Base-by-base conservation (phyloP, 768 basidiomycete species). In the Kwoniella sp. region DNA sequence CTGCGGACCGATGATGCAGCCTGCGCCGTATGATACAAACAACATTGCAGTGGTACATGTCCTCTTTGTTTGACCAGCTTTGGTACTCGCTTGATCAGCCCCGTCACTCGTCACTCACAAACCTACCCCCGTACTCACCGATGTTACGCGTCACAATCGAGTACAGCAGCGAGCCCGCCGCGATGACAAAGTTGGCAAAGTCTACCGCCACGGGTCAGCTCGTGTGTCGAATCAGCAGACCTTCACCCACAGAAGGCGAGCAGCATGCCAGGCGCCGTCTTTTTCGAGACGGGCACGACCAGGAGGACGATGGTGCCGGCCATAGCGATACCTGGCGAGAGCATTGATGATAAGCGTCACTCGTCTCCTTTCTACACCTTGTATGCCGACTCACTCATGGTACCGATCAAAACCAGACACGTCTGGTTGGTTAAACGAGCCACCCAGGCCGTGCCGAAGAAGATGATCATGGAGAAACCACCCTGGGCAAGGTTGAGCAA, bases 221-320 rank as follows among this genome's bases (percentile, higher is more conserved):
- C 14, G 11, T 11, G 23, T 31, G 38, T 10, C 19, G 38, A 78
- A 50, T 53, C 46, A 11, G 78, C 79, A n/a, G n/a, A n/a, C n/a
- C n/a, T n/a, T n/a, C n/a, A n/a, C n/a, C n/a, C n/a, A n/a, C n/a
- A 80, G 64, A 81, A 81, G 3, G 80, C 79, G 27, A 81, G 65
- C 19, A 81, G 69, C 11, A 80, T 72, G 17, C 79, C 80, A 27
- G 79, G 78, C 39, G 78, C 80, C 4, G 78, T 78, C 27, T 74
- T 65, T 3, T 65, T 28, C 12, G 70, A 76, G 0, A 79, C 78
- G n/a, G 65, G 71, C 11, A 81, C 79, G 27, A 72, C 77, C 19
- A 80, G 55, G 53, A 81, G 79, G 12, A 79, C 78, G 29, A 81
- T 76, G 0, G 80, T 80, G 6, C 79, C 79, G 11, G 77, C 77